Evolutionary conservation across 148 eudicot genomes (phyloP).

Genomic region (Simmondsia chinensis): DNA sequence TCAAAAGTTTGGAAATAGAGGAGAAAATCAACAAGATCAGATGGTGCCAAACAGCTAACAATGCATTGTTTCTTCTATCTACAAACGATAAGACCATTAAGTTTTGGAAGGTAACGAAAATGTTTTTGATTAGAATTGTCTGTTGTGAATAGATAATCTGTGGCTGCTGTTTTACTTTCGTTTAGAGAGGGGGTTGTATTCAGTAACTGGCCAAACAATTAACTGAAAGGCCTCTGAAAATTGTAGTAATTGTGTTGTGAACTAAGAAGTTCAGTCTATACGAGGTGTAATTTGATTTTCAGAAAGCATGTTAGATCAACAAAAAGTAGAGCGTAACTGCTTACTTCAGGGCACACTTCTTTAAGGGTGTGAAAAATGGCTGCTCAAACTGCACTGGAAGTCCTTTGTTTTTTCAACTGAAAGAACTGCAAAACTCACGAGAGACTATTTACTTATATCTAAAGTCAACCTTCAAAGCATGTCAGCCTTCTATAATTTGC

Average conservation of each 20-base stretch:
- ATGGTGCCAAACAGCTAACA: constrained; percentile 95
- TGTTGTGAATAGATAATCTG: too few relatives aligned
- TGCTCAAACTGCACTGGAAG: too few relatives aligned
- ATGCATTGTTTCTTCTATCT: constrained; percentile 88
- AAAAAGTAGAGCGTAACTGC: too few relatives aligned
- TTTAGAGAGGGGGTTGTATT: not conserved
- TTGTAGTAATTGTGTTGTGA: not conserved
- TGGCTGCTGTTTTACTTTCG: not conserved
- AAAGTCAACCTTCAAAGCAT: too few relatives aligned
- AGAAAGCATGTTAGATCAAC: not conserved
- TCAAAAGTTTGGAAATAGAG: constrained; percentile 99
- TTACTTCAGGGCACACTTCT: too few relatives aligned
- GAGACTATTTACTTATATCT: too few relatives aligned
- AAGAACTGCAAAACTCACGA: too few relatives aligned
- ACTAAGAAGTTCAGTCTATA: not conserved
- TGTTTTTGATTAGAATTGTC: too few relatives aligned
- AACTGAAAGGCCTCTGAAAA: not conserved
- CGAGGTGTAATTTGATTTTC: not conserved
- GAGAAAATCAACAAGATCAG: constrained; percentile 98
- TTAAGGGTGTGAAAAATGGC: too few relatives aligned
- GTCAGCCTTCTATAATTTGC: too few relatives aligned
- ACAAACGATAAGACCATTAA: constrained; percentile 97
- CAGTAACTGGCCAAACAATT: not conserved
- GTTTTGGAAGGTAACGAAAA: constrained; percentile 75
- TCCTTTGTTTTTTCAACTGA: too few relatives aligned